Conservation (phyloP, 2,329 filamentous ascomycete genomes). For the Daldinia sp. region DNA sequence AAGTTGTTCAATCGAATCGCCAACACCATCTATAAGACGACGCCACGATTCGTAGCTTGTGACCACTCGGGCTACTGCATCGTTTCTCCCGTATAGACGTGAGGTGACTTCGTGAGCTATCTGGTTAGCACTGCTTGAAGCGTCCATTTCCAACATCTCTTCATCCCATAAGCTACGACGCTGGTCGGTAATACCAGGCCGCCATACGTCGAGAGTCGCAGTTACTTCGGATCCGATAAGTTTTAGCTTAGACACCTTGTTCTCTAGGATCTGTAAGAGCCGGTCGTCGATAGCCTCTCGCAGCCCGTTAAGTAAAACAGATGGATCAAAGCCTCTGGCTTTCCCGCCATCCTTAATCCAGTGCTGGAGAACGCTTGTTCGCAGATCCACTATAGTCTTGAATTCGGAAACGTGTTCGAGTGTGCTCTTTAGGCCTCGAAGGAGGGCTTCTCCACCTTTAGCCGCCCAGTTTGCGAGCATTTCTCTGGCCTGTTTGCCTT, state of each 20-base stretch:
- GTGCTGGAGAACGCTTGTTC: slow-evolving; percentile 73
- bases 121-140: slow-evolving; percentile 68
- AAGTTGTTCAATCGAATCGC: slow-evolving; percentile 69
- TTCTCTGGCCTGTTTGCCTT: slow-evolving; percentile 65
- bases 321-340: slow-evolving; percentile 71
- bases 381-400: slow-evolving; percentile 72
- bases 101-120: slow-evolving; percentile 76
- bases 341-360: slow-evolving; percentile 77
- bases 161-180: slow-evolving; percentile 72
- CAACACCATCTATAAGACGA: slow-evolving; percentile 73
- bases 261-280: slow-evolving; percentile 68
- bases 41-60: slow-evolving; percentile 77
- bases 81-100: slow-evolving; percentile 75
- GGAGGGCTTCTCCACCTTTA: slow-evolving; percentile 65
- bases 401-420: slow-evolving; percentile 71
- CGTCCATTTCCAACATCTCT: slow-evolving; percentile 69
- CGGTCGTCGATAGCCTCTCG: slow-evolving; percentile 74
- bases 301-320: slow-evolving; percentile 72
- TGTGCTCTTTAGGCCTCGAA: slow-evolving; percentile 68
- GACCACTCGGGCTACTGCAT: slow-evolving; percentile 68
- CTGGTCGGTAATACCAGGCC: slow-evolving; percentile 58
- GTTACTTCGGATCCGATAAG: slow-evolving; percentile 71
- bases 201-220: slow-evolving; percentile 68
- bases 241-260: slow-evolving; percentile 70
- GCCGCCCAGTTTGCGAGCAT: slow-evolving; percentile 71